Evolutionary conservation across 2,329 filamentous ascomycete species (phyloP), one percentile per base, ranked within the genome.

Genomic region (Claviceps capensis): DNA sequence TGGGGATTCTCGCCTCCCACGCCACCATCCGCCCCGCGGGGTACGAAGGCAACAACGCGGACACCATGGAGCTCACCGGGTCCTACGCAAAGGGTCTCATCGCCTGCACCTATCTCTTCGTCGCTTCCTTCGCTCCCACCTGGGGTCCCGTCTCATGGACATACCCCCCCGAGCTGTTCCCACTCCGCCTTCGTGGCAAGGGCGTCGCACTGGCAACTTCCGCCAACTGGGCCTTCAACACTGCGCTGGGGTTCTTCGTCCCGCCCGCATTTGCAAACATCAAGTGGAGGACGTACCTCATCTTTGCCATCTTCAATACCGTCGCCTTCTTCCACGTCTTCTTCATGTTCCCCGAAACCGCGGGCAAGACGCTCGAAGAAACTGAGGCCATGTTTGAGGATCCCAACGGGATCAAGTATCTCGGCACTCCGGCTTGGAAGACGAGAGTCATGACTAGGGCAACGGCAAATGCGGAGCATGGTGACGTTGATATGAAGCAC

Each of bases 41-140:
- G 5, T 70, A 79, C 8, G 66, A 69, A 14, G 72, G 69, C 23
- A 77, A 77, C 14, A 57, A 60, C 0, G 64, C 65, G 45, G 61
- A 65, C 5, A 85, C 75, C 0, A 74, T 85, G 56, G 79, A 51
- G 2, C 58, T 68, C 0, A 55, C 58, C 0, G 66, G 66, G 9
- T 54, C 69, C 0, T 70, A 77, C 13, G 77, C 81, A 19, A 74
- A 83, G 59, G 76, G 76, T 37, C 77, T 84, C 68, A 83, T 84
- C 48, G 74, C 50, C 1, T 81, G 75, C 57, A 84, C 81, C 0
- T 86, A 85, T 55, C 76, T 79, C 38, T 80, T 83, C 51, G 78
- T 83, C 17, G 78, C 78, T 0, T 69, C 66, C 0, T 71, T 63
- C 14, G 68, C 68, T 4, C 67, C 70, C 0, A 74, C 72, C 14